Evolutionary conservation across 1,284 basidiomycete genomes (phyloP), one percentile per base, ranked within the genome.

Genomic region (Chalciporus sp.): DNA sequence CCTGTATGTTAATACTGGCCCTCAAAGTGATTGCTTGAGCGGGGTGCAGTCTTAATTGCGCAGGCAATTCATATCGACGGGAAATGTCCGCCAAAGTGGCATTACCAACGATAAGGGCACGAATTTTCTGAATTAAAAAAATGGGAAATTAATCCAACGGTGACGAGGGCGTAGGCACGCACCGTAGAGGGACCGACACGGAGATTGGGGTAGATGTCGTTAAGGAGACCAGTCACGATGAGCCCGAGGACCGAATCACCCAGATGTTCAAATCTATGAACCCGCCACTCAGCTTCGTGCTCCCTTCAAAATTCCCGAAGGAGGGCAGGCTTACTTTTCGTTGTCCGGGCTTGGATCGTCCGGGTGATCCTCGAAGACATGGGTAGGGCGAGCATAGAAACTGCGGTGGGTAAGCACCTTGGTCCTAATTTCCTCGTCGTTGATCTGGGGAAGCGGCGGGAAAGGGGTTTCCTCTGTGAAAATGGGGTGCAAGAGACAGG

Each of bases 171-270:
- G 20, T 28, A 54, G 0, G 42, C 26, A 67, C 81, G 62, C 62
- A 88, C 89, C 50, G 89, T 89, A 4, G 84, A 82, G 26, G 89
- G 86, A 2, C 88, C 88, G 31, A 91, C 89, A 19, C 81, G 81
- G n/a, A 91, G 69, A 53, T 80, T 75, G 0, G 88, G 88, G 69
- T 81, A 87, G 63, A 78, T 76, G 10, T 86, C 78, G 41, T 79
- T 70, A 64, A 91, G 72, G 35, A 90, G 74, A 42, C 69, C 72
- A 0, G 89, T 90, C 26, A 90, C 82, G 28, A 83, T 73, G 19
- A 90, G 69, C 16, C 81, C 81, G 1, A 91, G 74, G 27, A 91
- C 87, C 7, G 82, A 75, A 62, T 91, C 88, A 0, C 89, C 88
- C 4, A 90, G 72, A 67, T 88, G 85, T 64, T 91, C 88, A 51